Conservation (phyloP, 352 stramenopile species). For the Phytophthora lateralis region DNA sequence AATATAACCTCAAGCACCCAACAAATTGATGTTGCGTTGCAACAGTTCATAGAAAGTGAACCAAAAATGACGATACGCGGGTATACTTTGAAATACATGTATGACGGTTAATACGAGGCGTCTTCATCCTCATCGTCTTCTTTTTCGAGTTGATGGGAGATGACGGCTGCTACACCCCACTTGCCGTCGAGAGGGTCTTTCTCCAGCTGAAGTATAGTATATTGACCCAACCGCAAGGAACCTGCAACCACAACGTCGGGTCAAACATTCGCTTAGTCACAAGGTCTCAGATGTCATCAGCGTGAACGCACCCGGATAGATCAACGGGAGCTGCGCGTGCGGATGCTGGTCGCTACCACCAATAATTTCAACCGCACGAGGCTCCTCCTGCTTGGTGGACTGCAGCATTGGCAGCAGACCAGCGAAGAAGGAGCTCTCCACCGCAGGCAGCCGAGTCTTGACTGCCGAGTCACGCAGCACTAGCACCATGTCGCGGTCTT, state of each 20-base stretch:
- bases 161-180: conserved; percentile 54
- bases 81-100: conserved; percentile 8
- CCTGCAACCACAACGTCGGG: conserved; percentile 33
- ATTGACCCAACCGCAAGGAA: conserved; percentile 70
- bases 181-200: conserved; percentile 51
- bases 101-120: conserved; percentile 10
- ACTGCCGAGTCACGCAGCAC: conserved; percentile 64
- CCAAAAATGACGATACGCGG: conserved; percentile 14
- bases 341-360: conserved; percentile 56
- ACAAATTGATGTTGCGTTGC: background rate
- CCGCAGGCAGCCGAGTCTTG: conserved; percentile 41
- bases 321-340: conserved; percentile 46
- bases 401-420: conserved; percentile 43
- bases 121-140: conserved; percentile 30
- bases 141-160: conserved; percentile 47
- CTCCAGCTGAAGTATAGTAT: conserved; percentile 74
- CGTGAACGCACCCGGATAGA: conserved; percentile 59
- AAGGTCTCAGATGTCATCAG: background rate
- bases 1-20: background rate
- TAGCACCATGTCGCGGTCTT: conserved; percentile 60
- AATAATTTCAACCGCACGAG: conserved; percentile 56
- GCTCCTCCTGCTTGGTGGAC: conserved; percentile 29
- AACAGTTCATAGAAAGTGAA: background rate
- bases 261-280: conserved; percentile 8
- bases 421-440: conserved; percentile 45